Evolutionary conservation across 208 protist species (phyloP).

Genomic region (Vickermania spadyakhi): DNA sequence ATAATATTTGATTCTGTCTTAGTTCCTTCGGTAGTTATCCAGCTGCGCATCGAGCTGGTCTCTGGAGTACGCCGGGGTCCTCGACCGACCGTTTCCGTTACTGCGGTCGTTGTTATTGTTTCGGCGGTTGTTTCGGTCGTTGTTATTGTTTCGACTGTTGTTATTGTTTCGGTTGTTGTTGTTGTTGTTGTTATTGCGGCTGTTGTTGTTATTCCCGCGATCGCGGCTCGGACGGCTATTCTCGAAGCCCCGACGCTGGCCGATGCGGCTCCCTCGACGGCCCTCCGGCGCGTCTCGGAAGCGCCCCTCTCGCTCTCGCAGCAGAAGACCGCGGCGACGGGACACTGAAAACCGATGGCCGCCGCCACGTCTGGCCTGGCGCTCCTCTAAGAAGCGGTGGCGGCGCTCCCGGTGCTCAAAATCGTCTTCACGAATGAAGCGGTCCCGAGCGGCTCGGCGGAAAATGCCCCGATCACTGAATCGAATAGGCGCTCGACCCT

Average conservation of each 20-base stretch:
- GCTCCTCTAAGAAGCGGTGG: constrained; percentile 26
- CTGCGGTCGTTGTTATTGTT: constrained; percentile 5
- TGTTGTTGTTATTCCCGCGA: constrained; percentile 4
- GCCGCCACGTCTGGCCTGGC: constrained; percentile 13
- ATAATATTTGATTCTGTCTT: constrained; percentile 6
- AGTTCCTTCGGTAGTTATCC: constrained; percentile 58
- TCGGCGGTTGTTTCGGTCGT: constrained; percentile 10
- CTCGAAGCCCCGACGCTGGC: constrained; percentile 3
- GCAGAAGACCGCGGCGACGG: constrained; percentile 4
- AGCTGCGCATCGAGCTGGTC: constrained; percentile 74
- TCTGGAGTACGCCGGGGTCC: constrained; percentile 15
- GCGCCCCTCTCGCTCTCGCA: constrained; percentile 10
- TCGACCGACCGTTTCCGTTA: constrained; percentile 8
- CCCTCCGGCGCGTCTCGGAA: not conserved
- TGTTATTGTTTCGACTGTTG: constrained; percentile 9
- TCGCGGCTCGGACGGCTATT: constrained; percentile 4
- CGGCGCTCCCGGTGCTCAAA: constrained; percentile 50
- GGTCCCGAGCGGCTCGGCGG: constrained; percentile 43
- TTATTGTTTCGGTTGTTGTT: constrained; percentile 11
- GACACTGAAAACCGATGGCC: constrained; percentile 2
- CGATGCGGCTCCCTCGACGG: constrained; percentile 12
- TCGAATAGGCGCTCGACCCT: constrained; percentile 12
- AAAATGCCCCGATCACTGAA: constrained; percentile 66
- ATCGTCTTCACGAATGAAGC: constrained; percentile 74
- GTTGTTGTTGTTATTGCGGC: constrained; percentile 10